Base-by-base conservation (phyloP, 1,284 basidiomycete genomes). In the Trichosporon sp. region DNA sequence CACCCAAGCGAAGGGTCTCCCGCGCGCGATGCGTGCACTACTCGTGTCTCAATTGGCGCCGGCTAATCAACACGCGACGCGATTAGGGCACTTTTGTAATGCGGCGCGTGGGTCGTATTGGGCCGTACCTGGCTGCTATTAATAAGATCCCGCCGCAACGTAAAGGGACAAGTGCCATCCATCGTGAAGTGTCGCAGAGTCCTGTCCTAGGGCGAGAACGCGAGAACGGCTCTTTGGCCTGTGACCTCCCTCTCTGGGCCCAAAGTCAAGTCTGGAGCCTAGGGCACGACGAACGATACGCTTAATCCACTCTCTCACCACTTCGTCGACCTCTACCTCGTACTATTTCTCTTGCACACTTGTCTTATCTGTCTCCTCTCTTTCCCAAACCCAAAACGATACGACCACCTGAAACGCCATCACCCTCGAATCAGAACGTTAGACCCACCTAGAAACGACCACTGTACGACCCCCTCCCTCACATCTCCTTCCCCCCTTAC, bases 1-100 rank as follows among this genome's bases (percentile, higher is more conserved):
- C 4, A n/a, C 19, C n/a, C 40, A 44, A 21, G 40, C 19, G 19
- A 44, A 9, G 40, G 5, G n/a, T n/a, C n/a, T n/a, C 16, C 14
- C 10, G 40, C 40, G 40, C 40, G 37, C 11, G 40, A 44, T 44
- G 9, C 40, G 40, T 31, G 40, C 40, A 19, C 11, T n/a, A 44
- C 23, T 4, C 40, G 40, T 31, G 27, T 31, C 14, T 31, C 23
- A 44, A 23, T 37, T 59, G 27, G 19, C n/a, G n/a, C n/a, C n/a
- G 29, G 27, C 7, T 32, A 40, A 59, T 37, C 40, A 31, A 21
- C 27, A 29, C 19, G 40, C 37, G 44, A 54, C 14, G 11, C 6
- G 13, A 54, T 49, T n/a, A 37, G 59, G 49, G 40, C 27, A 60
- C 49, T 34, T 49, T 54, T 61, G 59, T 44, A 44, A 44, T 44